These are phyloP conservation scores for Viola pubescens DNA, from an alignment of 441 rosid genomes.

Conservation along the genomic window DNA sequence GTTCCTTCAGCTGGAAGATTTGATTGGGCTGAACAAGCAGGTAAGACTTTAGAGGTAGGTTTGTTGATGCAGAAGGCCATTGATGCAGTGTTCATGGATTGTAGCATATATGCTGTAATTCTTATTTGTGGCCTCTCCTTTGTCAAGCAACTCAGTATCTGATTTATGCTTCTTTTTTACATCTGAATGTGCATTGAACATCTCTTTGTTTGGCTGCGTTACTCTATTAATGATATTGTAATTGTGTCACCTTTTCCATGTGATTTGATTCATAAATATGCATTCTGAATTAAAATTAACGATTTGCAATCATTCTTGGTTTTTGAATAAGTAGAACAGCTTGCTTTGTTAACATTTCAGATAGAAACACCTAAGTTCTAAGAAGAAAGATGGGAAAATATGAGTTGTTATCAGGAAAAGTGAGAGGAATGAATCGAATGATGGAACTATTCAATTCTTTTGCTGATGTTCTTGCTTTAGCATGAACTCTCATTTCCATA, in stretches of 20 bases:
- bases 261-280: neutral
- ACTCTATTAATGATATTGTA: neutral
- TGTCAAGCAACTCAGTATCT: slow-evolving; percentile 16
- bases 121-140: slow-evolving; percentile 51
- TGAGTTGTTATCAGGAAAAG: too few relatives aligned
- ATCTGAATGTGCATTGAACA: neutral
- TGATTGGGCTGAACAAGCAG: slow-evolving; percentile 51
- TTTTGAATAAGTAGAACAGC: neutral
- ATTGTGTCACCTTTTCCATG: neutral
- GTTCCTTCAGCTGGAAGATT: slow-evolving; percentile 22
- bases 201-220: neutral
- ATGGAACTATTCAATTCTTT: neutral
- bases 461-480: neutral
- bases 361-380: too few relatives aligned
- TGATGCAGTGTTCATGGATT: slow-evolving; percentile 64
- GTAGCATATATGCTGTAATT: slow-evolving; percentile 50
- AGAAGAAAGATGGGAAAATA: too few relatives aligned
- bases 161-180: neutral
- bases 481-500: slow-evolving; percentile 1
- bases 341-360: neutral
- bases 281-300: neutral
- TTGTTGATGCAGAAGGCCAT: slow-evolving; percentile 49
- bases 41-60: slow-evolving; percentile 55
- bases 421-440: neutral
- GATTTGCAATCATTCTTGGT: neutral